Evolutionary conservation across 2,329 filamentous ascomycete genomes (phyloP).

Genomic region (Neopestalotiopsis sp.): DNA sequence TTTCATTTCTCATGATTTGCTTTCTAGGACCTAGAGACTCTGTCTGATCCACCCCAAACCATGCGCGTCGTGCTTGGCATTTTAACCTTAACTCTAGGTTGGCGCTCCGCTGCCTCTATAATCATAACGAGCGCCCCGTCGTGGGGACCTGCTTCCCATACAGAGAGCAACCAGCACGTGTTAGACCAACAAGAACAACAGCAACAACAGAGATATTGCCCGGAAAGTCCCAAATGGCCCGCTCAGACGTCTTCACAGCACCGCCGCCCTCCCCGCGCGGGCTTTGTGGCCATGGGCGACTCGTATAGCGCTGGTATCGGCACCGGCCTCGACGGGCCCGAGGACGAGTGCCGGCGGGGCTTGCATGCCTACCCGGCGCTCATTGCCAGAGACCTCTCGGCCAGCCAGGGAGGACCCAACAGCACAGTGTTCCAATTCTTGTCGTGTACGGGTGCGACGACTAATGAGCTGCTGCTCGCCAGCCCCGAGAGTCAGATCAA

Average conservation of each 20-base stretch:
- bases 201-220: not conserved
- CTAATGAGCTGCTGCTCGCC: constrained; percentile 43
- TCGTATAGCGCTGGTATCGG: constrained; percentile 55
- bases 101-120: not conserved
- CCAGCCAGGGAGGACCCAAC: constrained; percentile 29
- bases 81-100: not conserved
- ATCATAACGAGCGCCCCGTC: not conserved
- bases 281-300: constrained; percentile 50
- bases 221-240: not conserved
- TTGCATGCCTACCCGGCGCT: constrained; percentile 47
- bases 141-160: not conserved
- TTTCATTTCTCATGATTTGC: not conserved
- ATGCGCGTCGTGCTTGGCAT: not conserved
- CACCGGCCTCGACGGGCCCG: constrained; percentile 44
- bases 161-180: not conserved
- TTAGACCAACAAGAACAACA: not conserved
- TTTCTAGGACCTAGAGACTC: not conserved
- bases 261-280: constrained; percentile 22
- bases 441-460: constrained; percentile 51
- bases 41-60: not conserved
- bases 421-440: constrained; percentile 47
- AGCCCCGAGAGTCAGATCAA: constrained; percentile 46
- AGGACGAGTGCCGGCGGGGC: constrained; percentile 48
- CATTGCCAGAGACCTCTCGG: constrained; percentile 42
- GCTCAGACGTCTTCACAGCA: not conserved